Base-by-base conservation (phyloP, 2,329 filamentous ascomycete genomes). In the Fusarium sp. region DNA sequence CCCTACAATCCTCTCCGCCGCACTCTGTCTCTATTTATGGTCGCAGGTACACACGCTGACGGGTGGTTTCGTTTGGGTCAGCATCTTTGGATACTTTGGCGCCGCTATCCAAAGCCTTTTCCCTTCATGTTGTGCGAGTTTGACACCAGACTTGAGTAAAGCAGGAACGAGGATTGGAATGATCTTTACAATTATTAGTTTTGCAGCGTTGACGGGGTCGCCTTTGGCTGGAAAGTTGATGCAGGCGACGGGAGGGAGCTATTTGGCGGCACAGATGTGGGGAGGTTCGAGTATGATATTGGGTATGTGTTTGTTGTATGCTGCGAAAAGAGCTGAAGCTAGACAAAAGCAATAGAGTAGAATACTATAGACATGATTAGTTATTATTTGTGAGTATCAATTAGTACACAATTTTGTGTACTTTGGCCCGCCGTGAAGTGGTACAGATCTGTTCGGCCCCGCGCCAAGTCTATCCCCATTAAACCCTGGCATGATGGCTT, bases 51-150 rank as follows among this genome's bases (percentile, higher is more conserved):
- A 68, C 6, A 71, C 65, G 7, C 65, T 78, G 0, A 53, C 72
- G 0, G 76, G 69, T 1, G 71, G 71, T 22, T 92, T 91, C 72
- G 83, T 81, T 1, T 93, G 91, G 84, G 80, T 87, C 0, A 80
- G 84, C 0, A 82, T 90, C 57, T 92, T 91, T 73, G 92, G 92
- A 2, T 81, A 92, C 47, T 85, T 85, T 3, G 88, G 85, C 0
- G 89, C 89, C 0, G 88, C 84, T 0, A 86, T 92, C 46, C 90
- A 92, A 77, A 85, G 85, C 8, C 75, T 93, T 13, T 92, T 92
- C 70, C 90, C 91, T 0, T 88, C 89, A 0, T 76, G 77, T 7
- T 66, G 76, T 14, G 77, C 76, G 1, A 71, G 85, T 26, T 76
- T 90, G 56, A 87, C 84, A 6, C 81, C 80, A 6, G 87, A 89